These are phyloP conservation scores for Candida parachauliodes DNA, from an alignment of 805 yeast genomes.

Conservation along the genomic window DNA sequence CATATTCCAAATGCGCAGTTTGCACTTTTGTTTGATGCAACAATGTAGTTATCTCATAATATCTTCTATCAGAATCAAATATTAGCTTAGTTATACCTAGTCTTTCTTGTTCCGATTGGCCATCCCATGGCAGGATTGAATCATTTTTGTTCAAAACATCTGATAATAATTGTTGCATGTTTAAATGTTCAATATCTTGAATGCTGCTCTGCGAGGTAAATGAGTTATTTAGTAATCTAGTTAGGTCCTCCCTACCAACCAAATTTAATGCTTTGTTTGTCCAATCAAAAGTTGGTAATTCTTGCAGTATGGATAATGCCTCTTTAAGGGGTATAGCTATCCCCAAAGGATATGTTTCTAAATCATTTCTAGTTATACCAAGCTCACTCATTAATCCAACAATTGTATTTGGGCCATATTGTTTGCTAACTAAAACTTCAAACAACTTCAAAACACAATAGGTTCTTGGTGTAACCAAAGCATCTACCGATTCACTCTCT, in stretches of 20 bases:
- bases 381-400: constrained; percentile 60
- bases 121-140: constrained; percentile 60
- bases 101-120: constrained; percentile 65
- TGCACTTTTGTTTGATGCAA: constrained; percentile 70
- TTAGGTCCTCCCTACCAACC: constrained; percentile 67
- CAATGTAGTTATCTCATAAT: constrained; percentile 68
- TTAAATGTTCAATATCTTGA: constrained; percentile 27
- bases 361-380: constrained; percentile 45
- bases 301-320: constrained; percentile 52
- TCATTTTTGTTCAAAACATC: constrained; percentile 39
- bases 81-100: constrained; percentile 65
- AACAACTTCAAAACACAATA: constrained; percentile 55
- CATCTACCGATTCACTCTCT: constrained; percentile 58
- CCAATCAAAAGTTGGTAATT: constrained; percentile 48
- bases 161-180: constrained; percentile 29
- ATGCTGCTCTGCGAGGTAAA: neutral
- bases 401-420: constrained; percentile 49
- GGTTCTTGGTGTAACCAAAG: constrained; percentile 62
- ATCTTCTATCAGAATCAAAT: constrained; percentile 75
- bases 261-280: constrained; percentile 46
- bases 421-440: constrained; percentile 56
- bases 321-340: constrained; percentile 64
- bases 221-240: constrained; percentile 15
- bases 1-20: constrained; percentile 35
- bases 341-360: constrained; percentile 75